Evolutionary conservation across 331 rosid species (phyloP), one percentile per base, ranked within the genome.

Genomic region (Cydonia oblonga): DNA sequence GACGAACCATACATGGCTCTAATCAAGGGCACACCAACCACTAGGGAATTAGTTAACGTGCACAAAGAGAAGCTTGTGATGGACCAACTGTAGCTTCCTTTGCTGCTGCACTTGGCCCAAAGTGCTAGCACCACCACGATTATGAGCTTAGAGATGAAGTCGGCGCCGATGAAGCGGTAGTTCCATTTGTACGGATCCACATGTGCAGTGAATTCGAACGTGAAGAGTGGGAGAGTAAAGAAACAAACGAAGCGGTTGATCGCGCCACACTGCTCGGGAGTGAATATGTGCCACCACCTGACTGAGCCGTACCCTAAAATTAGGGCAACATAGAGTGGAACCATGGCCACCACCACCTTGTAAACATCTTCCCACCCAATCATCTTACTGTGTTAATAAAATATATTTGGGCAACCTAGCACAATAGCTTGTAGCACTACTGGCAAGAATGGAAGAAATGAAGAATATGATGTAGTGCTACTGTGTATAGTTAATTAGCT

Each of bases 141-240:
- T 28, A 95, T 76, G 66, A 90, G 15, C 87, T 95, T 95, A 4
- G 96, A 89, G 11, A 91, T 70, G 25, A 85, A 88, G 61, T 95
- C 97, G 4, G 96, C 96, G 0, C 75, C 91, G 0, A 95, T 80
- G 81, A 91, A 89, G 26, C 16, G 30, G 56, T 67, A 83, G 80
- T 95, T 89, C 93, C 92, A 87, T 22, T 77, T 57, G 85, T 85
- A 95, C n/a, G 99, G 99, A 40, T 95, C 97, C 2, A 86, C 87
- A 24, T 87, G 85, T 0, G 88, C 86, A 0, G 97, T 88, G 90
- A 95, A 95, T 16, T 91, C 88, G 10, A 95, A 91, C 2, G 89
- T 87, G 82, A 95, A 95, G 61, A 95, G 90, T 6, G 99, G 99
- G 5, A 95, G 86, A 4, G 97, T 91, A 80, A 95, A 95, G 81